Evolutionary conservation across 2,329 filamentous ascomycete species (phyloP).

Genomic region (Colletotrichum higginsianum): DNA sequence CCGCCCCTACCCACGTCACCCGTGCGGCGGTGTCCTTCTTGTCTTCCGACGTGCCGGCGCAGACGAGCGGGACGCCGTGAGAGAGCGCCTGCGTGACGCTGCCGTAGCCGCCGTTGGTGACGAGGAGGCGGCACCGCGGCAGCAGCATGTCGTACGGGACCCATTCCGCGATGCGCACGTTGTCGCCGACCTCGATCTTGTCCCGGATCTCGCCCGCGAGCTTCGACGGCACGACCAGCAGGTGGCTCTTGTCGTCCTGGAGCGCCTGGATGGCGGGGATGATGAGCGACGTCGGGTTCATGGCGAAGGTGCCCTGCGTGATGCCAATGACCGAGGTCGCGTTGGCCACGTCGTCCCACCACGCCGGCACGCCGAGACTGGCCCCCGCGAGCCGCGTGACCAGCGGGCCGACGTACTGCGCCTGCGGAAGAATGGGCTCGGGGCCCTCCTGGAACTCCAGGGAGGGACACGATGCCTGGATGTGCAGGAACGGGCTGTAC

Average conservation of each 20-base stretch:
- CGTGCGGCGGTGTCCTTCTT: slow-evolving; percentile 56
- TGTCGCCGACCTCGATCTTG: slow-evolving; percentile 43
- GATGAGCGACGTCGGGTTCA: slow-evolving; percentile 55
- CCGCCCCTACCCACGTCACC: slow-evolving; percentile 50
- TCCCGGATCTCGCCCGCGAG: slow-evolving; percentile 47
- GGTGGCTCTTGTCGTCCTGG: slow-evolving; percentile 45
- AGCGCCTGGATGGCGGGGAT: slow-evolving; percentile 56
- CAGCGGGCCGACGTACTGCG: slow-evolving; percentile 53
- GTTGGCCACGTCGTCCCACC: slow-evolving; percentile 51
- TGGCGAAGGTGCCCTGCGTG: slow-evolving; percentile 56
- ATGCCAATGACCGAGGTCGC: slow-evolving; percentile 52
- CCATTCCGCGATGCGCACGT: slow-evolving; percentile 53
- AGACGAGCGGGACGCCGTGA: slow-evolving; percentile 53
- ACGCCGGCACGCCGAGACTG: slow-evolving; percentile 47
- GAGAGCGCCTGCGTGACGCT: slow-evolving; percentile 55
- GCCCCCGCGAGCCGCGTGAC: slow-evolving; percentile 45
- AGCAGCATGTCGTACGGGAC: slow-evolving; percentile 55
- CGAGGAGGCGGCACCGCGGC: slow-evolving; percentile 51
- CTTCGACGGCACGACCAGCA: slow-evolving; percentile 54
- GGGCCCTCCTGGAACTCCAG: slow-evolving; percentile 52
- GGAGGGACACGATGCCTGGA: slow-evolving; percentile 54
- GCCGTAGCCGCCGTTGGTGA: slow-evolving; percentile 57
- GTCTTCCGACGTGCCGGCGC: slow-evolving; percentile 55
- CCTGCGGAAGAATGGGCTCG: slow-evolving; percentile 43
- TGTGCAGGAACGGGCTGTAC: slow-evolving; percentile 56